Base-by-base conservation (phyloP, 192 early-diverging fungal genomes). In the Linnemannia zychae region DNA sequence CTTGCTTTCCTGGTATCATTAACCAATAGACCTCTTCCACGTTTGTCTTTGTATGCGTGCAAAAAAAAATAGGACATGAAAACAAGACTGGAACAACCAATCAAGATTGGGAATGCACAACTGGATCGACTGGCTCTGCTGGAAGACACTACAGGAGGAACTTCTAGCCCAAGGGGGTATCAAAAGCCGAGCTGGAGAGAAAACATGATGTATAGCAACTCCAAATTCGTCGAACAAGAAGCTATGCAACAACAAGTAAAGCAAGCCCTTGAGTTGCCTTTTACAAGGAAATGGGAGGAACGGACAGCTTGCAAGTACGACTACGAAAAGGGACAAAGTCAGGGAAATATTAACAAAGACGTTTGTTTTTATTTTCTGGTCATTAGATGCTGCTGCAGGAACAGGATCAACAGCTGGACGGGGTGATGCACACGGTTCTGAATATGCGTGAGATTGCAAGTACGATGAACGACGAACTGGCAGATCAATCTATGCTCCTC, bases 401-500 rank as follows among this genome's bases (percentile, higher is more conserved):
- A 48, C 92, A 93, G 74, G 92, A 93, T 69, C 81, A 87, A 12
- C 92, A 93, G 65, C 49, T 93, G 74, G 91, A 93, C 46, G 74
- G 79, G n/a, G 89, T 93, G 24, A 87, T 88, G 79, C 88, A 88
- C 63, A 93, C 92, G 22, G 78, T 91, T 3, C 68, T 87, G 15
- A 91, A 93, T 68, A 84, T 93, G 71, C 87, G 90, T 40, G 92
- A 90, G n/a, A 93, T 91, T 83, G 92, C 92, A 24, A 76, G 85
- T 3, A 91, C 90, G 0, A 91, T 93, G 88, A 86, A 91, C 57
- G 24, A 60, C 66, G 92, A 93, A 74, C 81, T 93, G 13, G 87
- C 91, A 22, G 90, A 93, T 71, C 92, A 93, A 67, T 89, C 88
- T 2, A 75, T 91, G 90, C 63, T 93, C 20, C 76, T 93, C 57